phyloP scores from a whole-genome alignment of 75 land plant genomes.

The Pinus tabuliformis region DNA sequence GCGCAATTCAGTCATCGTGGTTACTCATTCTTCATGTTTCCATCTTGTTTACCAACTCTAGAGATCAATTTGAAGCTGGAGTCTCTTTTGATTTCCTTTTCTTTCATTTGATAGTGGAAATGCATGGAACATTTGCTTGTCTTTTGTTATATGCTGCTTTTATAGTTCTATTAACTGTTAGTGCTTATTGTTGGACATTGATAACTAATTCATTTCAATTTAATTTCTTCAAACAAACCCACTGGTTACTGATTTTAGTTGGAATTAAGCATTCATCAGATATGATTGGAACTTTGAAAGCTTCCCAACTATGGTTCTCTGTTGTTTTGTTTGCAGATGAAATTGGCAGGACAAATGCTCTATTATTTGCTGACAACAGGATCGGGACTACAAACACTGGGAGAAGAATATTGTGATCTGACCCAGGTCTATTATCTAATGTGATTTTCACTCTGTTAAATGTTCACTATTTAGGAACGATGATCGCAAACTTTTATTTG shows the following conservation, averaged over 20 bases:
- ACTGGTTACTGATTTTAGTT: neutral
- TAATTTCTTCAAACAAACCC: neutral
- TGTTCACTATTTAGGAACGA: neutral
- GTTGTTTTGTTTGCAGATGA: slow-evolving; percentile 50
- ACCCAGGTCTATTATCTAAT: slow-evolving; percentile 50
- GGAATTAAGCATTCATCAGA: neutral
- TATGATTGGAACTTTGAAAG: neutral
- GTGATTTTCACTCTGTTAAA: neutral
- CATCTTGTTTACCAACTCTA: no score
- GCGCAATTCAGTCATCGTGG: no score
- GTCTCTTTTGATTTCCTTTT: no score
- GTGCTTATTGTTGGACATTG: no score
- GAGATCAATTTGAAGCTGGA: no score
- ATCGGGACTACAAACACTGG: slow-evolving; percentile 95
- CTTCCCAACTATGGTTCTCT: neutral
- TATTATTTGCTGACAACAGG: slow-evolving; percentile 96
- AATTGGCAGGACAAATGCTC: slow-evolving; percentile 84
- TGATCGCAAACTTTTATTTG: neutral
- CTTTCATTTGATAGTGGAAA: no score
- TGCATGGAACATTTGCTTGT: no score
- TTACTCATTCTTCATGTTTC: no score
- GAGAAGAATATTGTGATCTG: slow-evolving; percentile 98
- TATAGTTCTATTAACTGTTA: no score
- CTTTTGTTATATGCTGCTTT: no score
- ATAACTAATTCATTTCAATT: no score